phyloP scores from a whole-genome alignment of 768 basidiomycete species.

The Butyriboletus loyo region DNA sequence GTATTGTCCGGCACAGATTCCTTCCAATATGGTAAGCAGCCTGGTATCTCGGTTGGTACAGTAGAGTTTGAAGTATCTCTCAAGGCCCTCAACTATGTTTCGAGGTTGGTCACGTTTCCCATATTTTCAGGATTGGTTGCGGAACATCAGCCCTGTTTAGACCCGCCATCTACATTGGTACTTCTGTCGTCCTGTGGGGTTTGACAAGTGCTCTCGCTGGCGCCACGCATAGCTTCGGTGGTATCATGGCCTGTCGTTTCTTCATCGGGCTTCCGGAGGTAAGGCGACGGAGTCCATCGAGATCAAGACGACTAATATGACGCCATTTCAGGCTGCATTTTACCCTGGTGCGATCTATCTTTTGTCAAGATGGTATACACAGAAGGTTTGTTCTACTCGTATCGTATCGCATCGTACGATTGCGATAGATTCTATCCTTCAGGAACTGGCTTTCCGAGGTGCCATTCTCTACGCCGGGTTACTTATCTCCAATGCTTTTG shows the following conservation, averaged over 20 bases:
- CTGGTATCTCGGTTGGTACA: background rate
- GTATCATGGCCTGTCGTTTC: constrained; percentile 55
- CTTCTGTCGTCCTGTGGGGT: constrained; percentile 62
- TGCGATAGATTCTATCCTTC: background rate
- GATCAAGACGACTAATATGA: background rate
- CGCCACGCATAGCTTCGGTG: constrained; percentile 52
- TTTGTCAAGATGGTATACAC: constrained; percentile 27
- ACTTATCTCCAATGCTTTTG: constrained; percentile 65
- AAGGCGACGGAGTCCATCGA: background rate
- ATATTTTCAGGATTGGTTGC: background rate
- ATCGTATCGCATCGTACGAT: background rate
- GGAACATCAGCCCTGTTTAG: constrained; percentile 26
- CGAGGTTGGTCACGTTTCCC: constrained; percentile 35
- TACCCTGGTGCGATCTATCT: constrained; percentile 54
- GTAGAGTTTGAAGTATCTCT: background rate
- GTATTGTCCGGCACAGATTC: constrained; percentile 59
- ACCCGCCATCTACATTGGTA: constrained; percentile 60
- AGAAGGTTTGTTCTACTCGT: constrained; percentile 10
- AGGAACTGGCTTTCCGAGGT: constrained; percentile 65
- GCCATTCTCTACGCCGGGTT: constrained; percentile 58
- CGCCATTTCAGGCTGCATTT: constrained; percentile 46
- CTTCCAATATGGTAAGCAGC: constrained; percentile 12
- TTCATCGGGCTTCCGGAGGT: constrained; percentile 65
- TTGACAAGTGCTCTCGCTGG: constrained; percentile 61
- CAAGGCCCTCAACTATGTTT: constrained; percentile 53